Evolutionary conservation across 73 alveolate species (phyloP), one percentile per base, ranked within the genome.

Genomic region (Stentor coeruleus): DNA sequence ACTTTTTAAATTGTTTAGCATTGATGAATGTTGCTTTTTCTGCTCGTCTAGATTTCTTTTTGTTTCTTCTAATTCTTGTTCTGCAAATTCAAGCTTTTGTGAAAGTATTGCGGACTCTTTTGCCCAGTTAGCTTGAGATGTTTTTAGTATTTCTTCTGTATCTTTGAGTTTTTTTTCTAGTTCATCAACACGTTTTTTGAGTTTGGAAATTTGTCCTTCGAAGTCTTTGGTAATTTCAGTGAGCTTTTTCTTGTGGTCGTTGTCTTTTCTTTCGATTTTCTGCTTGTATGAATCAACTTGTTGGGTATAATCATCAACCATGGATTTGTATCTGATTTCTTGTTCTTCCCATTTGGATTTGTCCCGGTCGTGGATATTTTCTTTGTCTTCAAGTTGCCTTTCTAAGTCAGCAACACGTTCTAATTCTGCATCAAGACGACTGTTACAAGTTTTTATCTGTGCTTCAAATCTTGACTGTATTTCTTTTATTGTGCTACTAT

Each of bases 61-160:
- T 1, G 59, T 39, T 38, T 76, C 88, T 85, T 40, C 83, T n/a
- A 20, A 38, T 20, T 75, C 35, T 39, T 89, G 89, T 38, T 91
- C 95, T 74, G 89, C 87, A 84, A 91, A 93, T 26, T 85, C 91
- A 15, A 90, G 79, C 74, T 91, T 94, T 81, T 93, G 89, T 30
- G 89, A 82, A 11, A 93, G 81, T 33, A 95, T 82, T 2, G 99
- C 99, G 59, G 87, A 84, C 79, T 95, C 97, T 75, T 75, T 75
- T 75, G 26, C 77, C 30, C 31, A 75, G 14, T 37, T 35, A 2
- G 58, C 31, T 36, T 39, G 26, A 26, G 26, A 35, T 0, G 26
- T 75, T 38, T 75, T 75, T 0, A 75, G 2, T n/a, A 14, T 75
- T 1, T 75, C 83, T 20, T 75, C 83, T 37, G 59, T 75, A 20